A percentile compares a stretch with the other conserved stretches of the same genome.
phyloP scores from a whole-genome alignment of 352 stramenopile species.

The Phytopythium kandeliae region DNA sequence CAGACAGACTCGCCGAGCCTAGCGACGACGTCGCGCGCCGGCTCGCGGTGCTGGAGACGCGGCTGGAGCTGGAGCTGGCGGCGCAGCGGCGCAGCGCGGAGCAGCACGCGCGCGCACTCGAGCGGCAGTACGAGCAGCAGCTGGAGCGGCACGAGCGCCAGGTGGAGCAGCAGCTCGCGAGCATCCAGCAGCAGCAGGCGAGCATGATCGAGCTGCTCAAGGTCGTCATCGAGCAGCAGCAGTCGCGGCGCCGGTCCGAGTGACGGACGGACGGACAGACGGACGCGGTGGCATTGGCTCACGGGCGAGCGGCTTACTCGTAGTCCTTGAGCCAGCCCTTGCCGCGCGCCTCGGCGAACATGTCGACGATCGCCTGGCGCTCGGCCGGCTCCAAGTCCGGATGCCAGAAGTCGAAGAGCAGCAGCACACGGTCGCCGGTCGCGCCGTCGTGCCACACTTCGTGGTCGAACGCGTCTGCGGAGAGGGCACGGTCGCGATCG shows the following conservation, averaged over 20 bases:
- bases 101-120: conserved; percentile 20
- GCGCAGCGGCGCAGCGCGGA: conserved; percentile 21
- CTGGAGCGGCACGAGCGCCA: conserved; percentile 22
- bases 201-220: conserved; percentile 38
- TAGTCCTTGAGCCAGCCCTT: conserved; percentile 75
- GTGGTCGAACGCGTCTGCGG: conserved; percentile 71
- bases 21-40: conserved; percentile 7
- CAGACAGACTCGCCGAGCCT: too few relatives aligned
- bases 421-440: conserved; percentile 66
- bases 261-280: not conserved
- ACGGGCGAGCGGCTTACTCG: too few relatives aligned
- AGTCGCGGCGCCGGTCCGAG: not conserved
- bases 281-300: not conserved
- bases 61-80: conserved; percentile 26
- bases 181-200: conserved; percentile 30
- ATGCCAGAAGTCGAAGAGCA: conserved; percentile 86
- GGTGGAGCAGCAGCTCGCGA: conserved; percentile 21
- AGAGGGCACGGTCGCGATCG: not conserved
- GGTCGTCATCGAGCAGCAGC: conserved; percentile 5
- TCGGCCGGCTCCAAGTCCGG: conserved; percentile 56
- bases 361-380: conserved; percentile 47
- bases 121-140: conserved; percentile 18
- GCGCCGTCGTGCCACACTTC: conserved; percentile 71
- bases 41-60: conserved; percentile 24
- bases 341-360: conserved; percentile 69